phyloP scores from a whole-genome alignment of 306 rosid species.

The Mucuna pruriens region DNA sequence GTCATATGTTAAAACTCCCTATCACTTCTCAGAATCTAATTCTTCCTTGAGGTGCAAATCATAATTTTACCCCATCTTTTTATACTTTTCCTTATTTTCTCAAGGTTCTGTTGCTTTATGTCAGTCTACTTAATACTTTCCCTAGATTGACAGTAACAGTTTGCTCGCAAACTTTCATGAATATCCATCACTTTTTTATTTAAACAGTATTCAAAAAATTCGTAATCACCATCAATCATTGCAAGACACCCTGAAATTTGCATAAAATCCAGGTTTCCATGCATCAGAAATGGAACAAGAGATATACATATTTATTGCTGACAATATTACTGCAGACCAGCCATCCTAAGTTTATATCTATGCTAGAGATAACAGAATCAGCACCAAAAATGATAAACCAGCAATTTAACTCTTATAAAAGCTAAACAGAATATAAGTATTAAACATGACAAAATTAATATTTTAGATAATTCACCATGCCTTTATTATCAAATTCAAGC shows the following conservation, averaged over 20 bases:
- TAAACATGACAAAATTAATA: not conserved
- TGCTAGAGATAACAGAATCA: constrained; percentile 23
- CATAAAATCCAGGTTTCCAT: constrained; percentile 30
- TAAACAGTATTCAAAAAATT: not conserved
- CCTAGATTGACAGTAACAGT: not conserved
- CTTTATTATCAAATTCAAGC: constrained; percentile 8
- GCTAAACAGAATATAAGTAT: not conserved
- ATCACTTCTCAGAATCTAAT: not conserved
- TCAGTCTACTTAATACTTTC: not conserved
- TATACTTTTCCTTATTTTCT: not conserved
- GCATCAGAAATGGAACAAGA: constrained; percentile 15
- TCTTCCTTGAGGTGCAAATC: not conserved
- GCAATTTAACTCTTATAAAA: not conserved
- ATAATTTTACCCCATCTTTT: not conserved
- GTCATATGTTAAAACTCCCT: not conserved
- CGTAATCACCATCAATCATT: constrained; percentile 23
- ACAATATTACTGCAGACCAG: not conserved
- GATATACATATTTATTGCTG: not conserved
- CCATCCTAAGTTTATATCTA: constrained; percentile 1
- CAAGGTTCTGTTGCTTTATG: constrained; percentile 10
- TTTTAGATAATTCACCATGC: not conserved
- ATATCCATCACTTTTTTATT: constrained; percentile 13
- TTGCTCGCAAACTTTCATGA: constrained; percentile 2
- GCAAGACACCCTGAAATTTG: constrained; percentile 20
- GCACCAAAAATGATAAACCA: not conserved